Base-by-base conservation (phyloP, 2,329 filamentous ascomycete genomes). In the Penicillium verrucosum region DNA sequence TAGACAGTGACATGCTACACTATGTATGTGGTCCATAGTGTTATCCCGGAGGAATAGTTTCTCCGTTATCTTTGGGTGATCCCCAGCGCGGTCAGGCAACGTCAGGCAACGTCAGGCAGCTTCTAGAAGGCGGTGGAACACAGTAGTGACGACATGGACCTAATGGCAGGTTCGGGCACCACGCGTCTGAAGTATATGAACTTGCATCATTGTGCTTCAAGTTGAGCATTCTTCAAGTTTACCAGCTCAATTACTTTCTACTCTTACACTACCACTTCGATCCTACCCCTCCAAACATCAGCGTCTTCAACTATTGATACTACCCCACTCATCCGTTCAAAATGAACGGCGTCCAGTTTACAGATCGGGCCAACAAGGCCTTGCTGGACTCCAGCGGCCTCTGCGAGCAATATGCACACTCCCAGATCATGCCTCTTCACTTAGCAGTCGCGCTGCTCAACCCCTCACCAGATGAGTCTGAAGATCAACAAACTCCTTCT, bases 361-460 rank as follows among this genome's bases (percentile, higher is more conserved):
- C 94, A 64, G 93, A 97, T 77, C 82, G 89, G 77, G 94, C 90
- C 64, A 89, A 92, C 73, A 90, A 93, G 79, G 89, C 93, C 69
- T 82, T 99, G 72, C 85, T 89, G 69, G 91, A 97, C 74, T 90
- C 92, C 74, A 92, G 94, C 81, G 81, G 84, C 58, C 82, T 97
- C 68, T 92, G 93, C 65, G 87, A 92, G 75, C 88, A 94, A 78
- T 96, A 97, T 73, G 85, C 86, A 38, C 94, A 99, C 78, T 87
- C 91, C 40, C 93, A 99, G 75, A 85, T 97, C 59, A 82, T 92
- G 53, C 94, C 94, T 16, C 77, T 97, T 59, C 94, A 99, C 74
- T 84, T 99, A 51, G 92, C 92, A 43, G 89, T 78, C 25, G 67
- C 76, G 6, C 70, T 80, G 10, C 73, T 80, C 53, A 77, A 79